Percentiles rank a stretch among this genome's conserved stretches.
Conservation (phyloP, 2,329 filamentous ascomycete species). For the Aspergillus glaucus region DNA sequence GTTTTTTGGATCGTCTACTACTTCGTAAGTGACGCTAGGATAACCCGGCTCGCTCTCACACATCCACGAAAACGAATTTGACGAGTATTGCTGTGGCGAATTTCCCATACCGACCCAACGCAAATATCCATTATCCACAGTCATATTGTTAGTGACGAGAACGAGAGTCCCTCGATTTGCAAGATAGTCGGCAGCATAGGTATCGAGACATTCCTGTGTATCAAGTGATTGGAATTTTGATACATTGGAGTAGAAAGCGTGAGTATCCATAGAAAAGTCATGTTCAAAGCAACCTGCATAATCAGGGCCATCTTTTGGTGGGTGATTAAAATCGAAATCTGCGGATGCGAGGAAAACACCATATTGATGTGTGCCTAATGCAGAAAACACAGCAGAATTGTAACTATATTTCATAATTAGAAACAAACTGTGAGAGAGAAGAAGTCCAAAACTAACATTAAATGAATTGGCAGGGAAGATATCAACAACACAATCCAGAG, state of each 20-base stretch:
- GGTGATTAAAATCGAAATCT: background rate
- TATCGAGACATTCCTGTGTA: background rate
- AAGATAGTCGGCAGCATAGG: background rate
- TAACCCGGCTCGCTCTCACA: background rate
- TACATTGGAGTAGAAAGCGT: too few species aligned
- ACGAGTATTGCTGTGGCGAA: background rate
- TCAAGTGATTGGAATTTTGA: background rate
- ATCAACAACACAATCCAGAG: conserved; percentile 8
- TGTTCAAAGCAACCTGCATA: background rate
- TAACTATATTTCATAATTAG: conserved; percentile 2
- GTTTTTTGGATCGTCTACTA: too few species aligned
- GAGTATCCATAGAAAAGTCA: background rate
- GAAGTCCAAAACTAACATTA: conserved; percentile 10
- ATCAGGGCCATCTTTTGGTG: background rate
- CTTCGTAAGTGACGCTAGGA: too few species aligned
- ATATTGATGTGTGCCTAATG: conserved; percentile 1
- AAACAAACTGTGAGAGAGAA: background rate
- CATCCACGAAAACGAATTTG: background rate
- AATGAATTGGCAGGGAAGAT: conserved; percentile 12
- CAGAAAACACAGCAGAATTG: conserved; percentile 3
- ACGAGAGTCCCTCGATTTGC: background rate
- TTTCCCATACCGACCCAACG: background rate
- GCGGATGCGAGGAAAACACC: background rate
- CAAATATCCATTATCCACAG: too few species aligned
- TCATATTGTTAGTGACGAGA: background rate